phyloP scores from a whole-genome alignment of 306 rosid species.

The Begonia loranthoides region DNA sequence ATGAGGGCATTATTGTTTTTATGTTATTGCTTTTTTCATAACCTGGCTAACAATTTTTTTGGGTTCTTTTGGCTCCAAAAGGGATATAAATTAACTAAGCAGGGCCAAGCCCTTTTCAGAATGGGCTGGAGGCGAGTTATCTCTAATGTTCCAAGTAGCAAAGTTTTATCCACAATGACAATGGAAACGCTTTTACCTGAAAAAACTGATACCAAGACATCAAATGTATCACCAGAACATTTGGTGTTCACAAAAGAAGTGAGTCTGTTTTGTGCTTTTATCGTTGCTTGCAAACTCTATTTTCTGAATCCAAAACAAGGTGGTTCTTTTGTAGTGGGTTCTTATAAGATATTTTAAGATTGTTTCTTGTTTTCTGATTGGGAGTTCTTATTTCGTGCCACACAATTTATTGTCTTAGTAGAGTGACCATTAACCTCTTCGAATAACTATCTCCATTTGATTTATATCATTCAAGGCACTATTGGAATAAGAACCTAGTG shows the following conservation, averaged over 20 bases:
- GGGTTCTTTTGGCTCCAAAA: slow-evolving; percentile 19
- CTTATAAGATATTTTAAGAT: too few relatives aligned
- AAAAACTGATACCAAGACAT: slow-evolving; percentile 16
- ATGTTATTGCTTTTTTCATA: too few relatives aligned
- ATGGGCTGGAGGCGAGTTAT: slow-evolving; percentile 61
- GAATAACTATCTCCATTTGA: too few relatives aligned
- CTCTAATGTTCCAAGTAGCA: slow-evolving; percentile 31
- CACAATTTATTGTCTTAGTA: too few relatives aligned
- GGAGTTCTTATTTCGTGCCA: too few relatives aligned
- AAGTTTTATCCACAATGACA: slow-evolving; percentile 64
- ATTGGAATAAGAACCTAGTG: too few relatives aligned
- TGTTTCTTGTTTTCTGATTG: too few relatives aligned
- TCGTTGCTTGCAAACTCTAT: background rate
- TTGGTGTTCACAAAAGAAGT: slow-evolving; percentile 54
- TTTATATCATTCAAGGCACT: too few relatives aligned
- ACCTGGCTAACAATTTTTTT: slow-evolving; percentile 11
- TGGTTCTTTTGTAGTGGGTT: too few relatives aligned
- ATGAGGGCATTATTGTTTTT: too few relatives aligned
- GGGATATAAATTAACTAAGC: slow-evolving; percentile 86
- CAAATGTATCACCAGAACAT: slow-evolving; percentile 27
- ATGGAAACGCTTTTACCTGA: slow-evolving; percentile 29
- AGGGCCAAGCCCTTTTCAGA: slow-evolving; percentile 39
- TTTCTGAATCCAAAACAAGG: too few relatives aligned
- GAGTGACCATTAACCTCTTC: too few relatives aligned
- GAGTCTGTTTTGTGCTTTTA: slow-evolving; percentile 12